Percentiles rank a stretch among this genome's conserved stretches.
Conservation (phyloP, 169 alveolate genomes). For the Eimeria acervulina region DNA sequence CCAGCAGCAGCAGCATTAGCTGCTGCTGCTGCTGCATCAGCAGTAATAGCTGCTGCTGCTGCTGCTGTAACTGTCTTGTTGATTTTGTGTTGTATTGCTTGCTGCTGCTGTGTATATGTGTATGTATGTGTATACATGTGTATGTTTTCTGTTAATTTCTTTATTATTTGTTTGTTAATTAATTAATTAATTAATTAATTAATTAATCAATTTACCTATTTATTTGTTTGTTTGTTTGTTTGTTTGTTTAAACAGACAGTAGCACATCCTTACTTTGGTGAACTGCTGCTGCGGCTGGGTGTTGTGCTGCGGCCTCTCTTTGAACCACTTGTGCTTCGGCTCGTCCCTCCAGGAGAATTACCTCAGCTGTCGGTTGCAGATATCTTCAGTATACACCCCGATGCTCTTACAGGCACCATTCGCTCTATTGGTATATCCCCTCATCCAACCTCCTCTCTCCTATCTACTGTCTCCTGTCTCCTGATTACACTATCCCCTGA, state of each 20-base stretch:
- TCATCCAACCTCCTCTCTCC: too few relatives aligned
- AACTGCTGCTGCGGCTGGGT: conserved; percentile 61
- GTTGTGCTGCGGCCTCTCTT: conserved; percentile 70
- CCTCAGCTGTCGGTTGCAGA: conserved; percentile 80
- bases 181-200: too few relatives aligned
- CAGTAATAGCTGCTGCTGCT: neutral
- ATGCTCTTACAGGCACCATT: conserved; percentile 76
- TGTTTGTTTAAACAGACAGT: too few relatives aligned
- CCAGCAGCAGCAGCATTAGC: too few relatives aligned
- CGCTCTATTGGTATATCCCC: conserved; percentile 82
- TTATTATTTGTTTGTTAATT: too few relatives aligned
- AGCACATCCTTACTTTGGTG: conserved; percentile 74
- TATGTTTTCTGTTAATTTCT: neutral
- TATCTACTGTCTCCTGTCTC: too few relatives aligned
- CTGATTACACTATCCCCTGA: too few relatives aligned
- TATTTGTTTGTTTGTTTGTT: too few relatives aligned
- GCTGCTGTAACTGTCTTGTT: neutral
- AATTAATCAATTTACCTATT: too few relatives aligned
- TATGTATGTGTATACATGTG: neutral
- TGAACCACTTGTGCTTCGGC: conserved; percentile 53
- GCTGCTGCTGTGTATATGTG: neutral
- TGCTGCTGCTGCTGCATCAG: neutral
- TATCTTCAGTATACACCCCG: conserved; percentile 80
- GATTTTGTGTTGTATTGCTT: neutral
- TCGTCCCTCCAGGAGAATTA: conserved; percentile 69